phyloP scores from a whole-genome alignment of 208 protist genomes.

The Leishmania martiniquensis region DNA sequence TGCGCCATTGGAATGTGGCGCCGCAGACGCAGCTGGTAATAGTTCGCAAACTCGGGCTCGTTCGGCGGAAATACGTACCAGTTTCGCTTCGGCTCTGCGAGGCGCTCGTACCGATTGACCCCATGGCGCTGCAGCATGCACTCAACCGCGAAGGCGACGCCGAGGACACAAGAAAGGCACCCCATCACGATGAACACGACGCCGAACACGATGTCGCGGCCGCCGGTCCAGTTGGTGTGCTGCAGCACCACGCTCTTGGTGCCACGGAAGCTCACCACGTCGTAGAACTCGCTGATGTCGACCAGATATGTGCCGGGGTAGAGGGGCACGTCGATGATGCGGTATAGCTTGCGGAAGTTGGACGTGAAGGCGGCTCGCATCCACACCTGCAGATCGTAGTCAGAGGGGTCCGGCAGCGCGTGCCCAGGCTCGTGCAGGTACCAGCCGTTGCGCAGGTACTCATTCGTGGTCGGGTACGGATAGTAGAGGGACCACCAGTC shows the following conservation, averaged over 20 bases:
- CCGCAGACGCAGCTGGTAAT: slow-evolving; percentile 64
- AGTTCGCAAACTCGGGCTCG: slow-evolving; percentile 54
- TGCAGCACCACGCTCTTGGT: slow-evolving; percentile 95
- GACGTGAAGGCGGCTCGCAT: slow-evolving; percentile 93
- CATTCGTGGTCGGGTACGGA: slow-evolving; percentile 66
- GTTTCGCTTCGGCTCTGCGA: slow-evolving; percentile 52
- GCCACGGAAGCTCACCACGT: slow-evolving; percentile 93
- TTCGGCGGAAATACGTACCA: slow-evolving; percentile 71
- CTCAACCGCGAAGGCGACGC: slow-evolving; percentile 62
- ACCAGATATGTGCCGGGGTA: slow-evolving; percentile 74
- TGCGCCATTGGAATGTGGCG: slow-evolving; percentile 57
- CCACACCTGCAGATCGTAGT: slow-evolving; percentile 98
- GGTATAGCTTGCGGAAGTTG: slow-evolving; percentile 97
- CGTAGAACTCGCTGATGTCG: slow-evolving; percentile 93
- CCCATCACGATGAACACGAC: slow-evolving; percentile 69
- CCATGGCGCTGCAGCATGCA: slow-evolving; percentile 36
- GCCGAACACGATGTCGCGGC: slow-evolving; percentile 48
- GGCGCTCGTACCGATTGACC: slow-evolving; percentile 25
- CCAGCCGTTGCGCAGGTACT: slow-evolving; percentile 83
- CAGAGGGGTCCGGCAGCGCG: slow-evolving; percentile 70
- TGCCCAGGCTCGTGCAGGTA: slow-evolving; percentile 87
- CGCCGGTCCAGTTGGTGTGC: slow-evolving; percentile 67
- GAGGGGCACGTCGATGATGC: slow-evolving; percentile 87
- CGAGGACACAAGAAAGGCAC: slow-evolving; percentile 55
- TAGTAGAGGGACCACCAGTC: slow-evolving; percentile 76